Conservation (phyloP, 805 yeast genomes). For the Wickerhamiella slavikovae region DNA sequence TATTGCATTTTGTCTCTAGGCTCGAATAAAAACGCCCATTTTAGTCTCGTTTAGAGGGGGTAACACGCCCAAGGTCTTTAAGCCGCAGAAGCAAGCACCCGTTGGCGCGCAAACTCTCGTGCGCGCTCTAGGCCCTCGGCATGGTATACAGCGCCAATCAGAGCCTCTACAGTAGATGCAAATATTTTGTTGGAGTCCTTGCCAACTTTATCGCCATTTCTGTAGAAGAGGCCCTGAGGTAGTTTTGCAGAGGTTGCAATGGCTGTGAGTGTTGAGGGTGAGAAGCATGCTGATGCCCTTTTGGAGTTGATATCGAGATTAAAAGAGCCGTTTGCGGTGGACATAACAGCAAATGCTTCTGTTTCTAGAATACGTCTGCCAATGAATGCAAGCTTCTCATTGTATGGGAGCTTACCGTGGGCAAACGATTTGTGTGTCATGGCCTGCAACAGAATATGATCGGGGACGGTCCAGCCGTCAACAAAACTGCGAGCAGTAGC, state of each 20-base stretch:
- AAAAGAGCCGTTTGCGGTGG: too few species aligned
- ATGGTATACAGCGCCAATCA: constrained; percentile 48
- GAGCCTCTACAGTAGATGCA: constrained; percentile 33
- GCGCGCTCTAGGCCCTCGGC: constrained; percentile 40
- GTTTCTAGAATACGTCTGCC: constrained; percentile 22
- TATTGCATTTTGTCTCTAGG: too few species aligned
- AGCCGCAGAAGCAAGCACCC: too few species aligned
- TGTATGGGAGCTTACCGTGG: constrained; percentile 74
- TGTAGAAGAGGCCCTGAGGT: constrained; percentile 14
- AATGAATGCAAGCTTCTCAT: constrained; percentile 59
- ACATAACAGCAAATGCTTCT: too few species aligned
- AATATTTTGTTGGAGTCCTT: constrained; percentile 24
- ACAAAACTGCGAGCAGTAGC: constrained; percentile 29
- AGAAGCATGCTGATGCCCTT: constrained; percentile 14
- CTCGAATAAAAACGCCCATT: too few species aligned
- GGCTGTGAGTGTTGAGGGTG: constrained; percentile 12
- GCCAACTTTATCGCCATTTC: constrained; percentile 6
- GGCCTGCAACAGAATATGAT: constrained; percentile 49
- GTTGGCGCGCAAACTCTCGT: constrained; percentile 33
- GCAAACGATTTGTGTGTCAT: constrained; percentile 90
- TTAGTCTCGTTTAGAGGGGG: too few species aligned
- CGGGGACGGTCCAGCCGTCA: constrained; percentile 32
- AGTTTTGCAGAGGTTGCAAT: constrained; percentile 15
- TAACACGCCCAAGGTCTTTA: too few species aligned
- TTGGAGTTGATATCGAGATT: constrained; percentile 14